Evolutionary conservation across 2,329 filamentous ascomycete genomes (phyloP), one percentile per base, ranked within the genome.

Genomic region (Aspergillus ustus): DNA sequence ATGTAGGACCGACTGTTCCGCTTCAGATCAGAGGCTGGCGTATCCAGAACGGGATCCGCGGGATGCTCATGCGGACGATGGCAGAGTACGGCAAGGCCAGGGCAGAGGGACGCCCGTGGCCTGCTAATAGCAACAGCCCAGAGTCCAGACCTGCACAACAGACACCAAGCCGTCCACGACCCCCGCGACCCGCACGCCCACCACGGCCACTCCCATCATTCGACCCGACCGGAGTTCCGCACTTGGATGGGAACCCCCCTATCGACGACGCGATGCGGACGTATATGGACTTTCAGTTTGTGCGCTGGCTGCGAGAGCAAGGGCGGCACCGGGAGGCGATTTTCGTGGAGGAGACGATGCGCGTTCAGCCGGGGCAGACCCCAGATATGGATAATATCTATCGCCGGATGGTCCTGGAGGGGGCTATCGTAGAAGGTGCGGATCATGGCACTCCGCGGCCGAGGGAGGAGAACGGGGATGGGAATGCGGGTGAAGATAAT

Each of bases 1-100:
- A 61, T n/a, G 55, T 45, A 1, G 59, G 59, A 4, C 34, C 37
- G 5, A 17, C 28, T 2, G 48, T 58, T 1, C 56, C 56, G 15
- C 15, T 52, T 22, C 15, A 31, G 17, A 4, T 52, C 7, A 45
- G 34, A 4, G 20, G 29, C 9, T 58, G 56, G 56, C 46, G 55
- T 2, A 3, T 25, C 1, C 55, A 51, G 15, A 57, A 57, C 13
- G 46, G 20, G 4, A n/a, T 51, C 8, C 46, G 55, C 4, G 37
- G 48, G 6, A 44, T 51, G 20, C 19, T 57, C 1, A 43, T 51
- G 31, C 29, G 31, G 15, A 15, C 40, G 2, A 44, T 57, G 31
- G n/a, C 19, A 3, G 46, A 29, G 15, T 51, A 51, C n/a, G 55
- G 4, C 3, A 55, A 40, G n/a, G 50, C 50, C 1, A 52, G 8